Conservation (phyloP, 345 rosid species). For the Cardamine chenopodiifolia region DNA sequence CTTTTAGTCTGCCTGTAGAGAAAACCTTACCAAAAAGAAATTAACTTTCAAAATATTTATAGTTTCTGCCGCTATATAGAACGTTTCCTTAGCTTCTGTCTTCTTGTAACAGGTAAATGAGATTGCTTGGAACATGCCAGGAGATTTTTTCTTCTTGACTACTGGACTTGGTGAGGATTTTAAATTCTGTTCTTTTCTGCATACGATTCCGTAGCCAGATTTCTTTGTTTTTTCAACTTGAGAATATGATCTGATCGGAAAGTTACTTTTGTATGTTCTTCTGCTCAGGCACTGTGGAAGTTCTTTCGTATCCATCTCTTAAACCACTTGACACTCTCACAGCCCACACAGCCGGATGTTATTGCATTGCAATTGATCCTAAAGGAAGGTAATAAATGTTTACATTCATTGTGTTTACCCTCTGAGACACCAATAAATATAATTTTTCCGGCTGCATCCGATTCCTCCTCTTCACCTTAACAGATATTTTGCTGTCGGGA, state of each 20-base stretch:
- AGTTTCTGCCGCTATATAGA: neutral
- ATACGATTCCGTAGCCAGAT: neutral
- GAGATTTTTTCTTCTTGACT: slow-evolving; percentile 92
- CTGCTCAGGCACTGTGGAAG: slow-evolving; percentile 88
- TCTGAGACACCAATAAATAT: neutral
- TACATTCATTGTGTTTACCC: slow-evolving; percentile 1
- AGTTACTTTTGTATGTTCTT: neutral
- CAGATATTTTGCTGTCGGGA: slow-evolving; percentile 98
- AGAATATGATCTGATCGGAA: slow-evolving; percentile 12
- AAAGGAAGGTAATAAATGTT: slow-evolving; percentile 66
- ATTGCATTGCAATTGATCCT: slow-evolving; percentile 97
- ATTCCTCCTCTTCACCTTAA: neutral
- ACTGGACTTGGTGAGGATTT: slow-evolving; percentile 83
- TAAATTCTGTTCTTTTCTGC: slow-evolving; percentile 2
- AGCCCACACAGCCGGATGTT: slow-evolving; percentile 99
- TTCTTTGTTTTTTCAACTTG: slow-evolving; percentile 4
- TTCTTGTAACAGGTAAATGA: slow-evolving; percentile 76
- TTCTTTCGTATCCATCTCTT: slow-evolving; percentile 80
- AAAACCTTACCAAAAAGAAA: too few relatives aligned
- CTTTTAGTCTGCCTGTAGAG: neutral
- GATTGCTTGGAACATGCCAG: slow-evolving; percentile 96
- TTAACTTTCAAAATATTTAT: too few relatives aligned
- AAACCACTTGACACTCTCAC: slow-evolving; percentile 72
- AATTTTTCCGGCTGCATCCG: neutral
- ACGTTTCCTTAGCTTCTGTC: slow-evolving; percentile 1